Base-by-base conservation (phyloP, 2,329 filamentous ascomycete species). In the Fusarium bactridioides region DNA sequence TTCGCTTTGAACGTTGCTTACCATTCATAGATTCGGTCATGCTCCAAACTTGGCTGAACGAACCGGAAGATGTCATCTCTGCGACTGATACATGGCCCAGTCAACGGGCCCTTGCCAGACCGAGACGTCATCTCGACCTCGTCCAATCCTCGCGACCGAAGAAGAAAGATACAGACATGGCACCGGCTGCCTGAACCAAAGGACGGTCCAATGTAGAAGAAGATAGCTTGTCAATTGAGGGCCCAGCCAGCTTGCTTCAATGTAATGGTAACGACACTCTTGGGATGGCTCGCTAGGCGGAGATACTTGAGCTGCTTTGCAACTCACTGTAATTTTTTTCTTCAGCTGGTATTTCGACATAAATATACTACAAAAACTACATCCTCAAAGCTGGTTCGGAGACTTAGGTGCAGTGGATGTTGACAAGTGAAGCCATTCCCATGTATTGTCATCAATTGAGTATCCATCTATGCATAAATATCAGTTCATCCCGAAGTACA, bases 181-280 rank as follows among this genome's bases (percentile, higher is more conserved):
- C 45, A 27, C 12, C 47, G 1, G 51, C 31, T 18, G 40, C 40
- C 0, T 67, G 35, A 40, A 8, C 10, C 1, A 4, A 12, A 0
- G 1, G 2, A 2, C 7, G 1, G 1, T 2, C 1, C 8, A 13
- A 13, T 10, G 5, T 11, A 1, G 18, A 10, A 12, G 4, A 9
- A 3, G 2, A 8, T 5, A 21, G 8, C 5, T 10, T 3, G 10
- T 6, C 9, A 40, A 12, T 29, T 18, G 9, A 38, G 19, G 7
- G 16, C 7, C 10, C 7, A n/a, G 23, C 1, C 3, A 2, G 15
- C 19, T 54, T 31, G 19, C 35, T n/a, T 21, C 5, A 23, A 3
- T 8, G 3, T 33, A 15, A 2, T 18, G 19, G 12, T 23, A 3
- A 4, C 15, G 18, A n/a, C 7, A 0, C n/a, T 23, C 15, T n/a